Evolutionary conservation across 2,329 filamentous ascomycete genomes (phyloP).

Genomic region (Hypoxylon sp.): DNA sequence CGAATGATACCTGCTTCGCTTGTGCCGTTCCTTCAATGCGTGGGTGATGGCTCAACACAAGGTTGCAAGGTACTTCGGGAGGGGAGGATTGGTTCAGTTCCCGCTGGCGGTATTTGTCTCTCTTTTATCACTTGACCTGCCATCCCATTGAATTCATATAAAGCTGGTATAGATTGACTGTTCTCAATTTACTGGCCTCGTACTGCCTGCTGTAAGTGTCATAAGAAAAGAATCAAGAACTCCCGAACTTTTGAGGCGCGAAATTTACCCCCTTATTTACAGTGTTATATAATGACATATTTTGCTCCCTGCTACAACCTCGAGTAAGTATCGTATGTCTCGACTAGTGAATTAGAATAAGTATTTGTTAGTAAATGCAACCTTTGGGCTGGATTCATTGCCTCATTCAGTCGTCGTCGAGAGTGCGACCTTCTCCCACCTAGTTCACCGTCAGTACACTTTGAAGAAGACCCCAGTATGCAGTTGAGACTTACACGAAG

Average conservation of each 20-base stretch:
- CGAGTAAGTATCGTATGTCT: background rate
- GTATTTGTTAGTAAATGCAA: background rate
- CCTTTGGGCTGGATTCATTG: background rate
- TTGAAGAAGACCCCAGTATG: background rate
- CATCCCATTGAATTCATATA: too few relatives aligned
- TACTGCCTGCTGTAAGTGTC: background rate
- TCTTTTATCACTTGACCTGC: background rate
- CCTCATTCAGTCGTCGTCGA: slow-evolving; percentile 20
- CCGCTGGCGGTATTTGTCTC: background rate
- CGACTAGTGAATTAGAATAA: background rate
- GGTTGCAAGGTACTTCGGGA: too few relatives aligned
- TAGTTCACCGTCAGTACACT: slow-evolving; percentile 23
- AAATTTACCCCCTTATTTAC: background rate
- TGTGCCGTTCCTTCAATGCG: background rate
- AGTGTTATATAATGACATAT: background rate
- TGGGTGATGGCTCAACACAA: background rate
- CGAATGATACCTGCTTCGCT: slow-evolving; percentile 12
- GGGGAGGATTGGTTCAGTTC: background rate
- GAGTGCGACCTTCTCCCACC: slow-evolving; percentile 35
- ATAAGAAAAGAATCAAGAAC: background rate
- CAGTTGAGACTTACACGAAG: slow-evolving; percentile 41
- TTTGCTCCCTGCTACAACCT: background rate
- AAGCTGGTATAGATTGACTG: background rate
- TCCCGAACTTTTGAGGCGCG: background rate
- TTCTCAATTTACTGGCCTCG: background rate